Conservation (phyloP, 1,284 basidiomycete genomes). For the Naganishia liquefaciens region DNA sequence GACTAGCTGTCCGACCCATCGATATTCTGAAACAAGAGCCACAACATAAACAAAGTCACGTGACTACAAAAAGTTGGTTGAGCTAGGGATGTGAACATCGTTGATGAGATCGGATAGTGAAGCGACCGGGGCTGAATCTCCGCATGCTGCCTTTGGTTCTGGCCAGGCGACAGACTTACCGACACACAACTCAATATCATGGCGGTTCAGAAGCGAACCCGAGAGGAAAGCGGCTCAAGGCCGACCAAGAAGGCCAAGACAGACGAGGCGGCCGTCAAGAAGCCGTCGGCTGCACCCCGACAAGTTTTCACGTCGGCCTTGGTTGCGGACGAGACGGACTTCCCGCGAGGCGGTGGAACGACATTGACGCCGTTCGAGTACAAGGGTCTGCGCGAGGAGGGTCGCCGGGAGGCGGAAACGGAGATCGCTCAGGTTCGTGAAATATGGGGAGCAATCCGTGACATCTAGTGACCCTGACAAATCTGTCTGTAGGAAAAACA, state of each 20-base stretch:
- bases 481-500: constrained; percentile 36
- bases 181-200: neutral
- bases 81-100: too few species aligned
- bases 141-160: neutral
- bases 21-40: neutral
- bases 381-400: constrained; percentile 81
- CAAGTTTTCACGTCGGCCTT: constrained; percentile 54
- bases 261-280: constrained; percentile 15
- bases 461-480: neutral
- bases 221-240: constrained; percentile 17
- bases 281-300: constrained; percentile 33
- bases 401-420: constrained; percentile 75
- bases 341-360: constrained; percentile 79
- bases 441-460: too few species aligned
- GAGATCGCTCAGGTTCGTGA: constrained; percentile 68
- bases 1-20: too few species aligned
- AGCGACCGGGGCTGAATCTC: too few species aligned
- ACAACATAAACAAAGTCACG: constrained; percentile 23
- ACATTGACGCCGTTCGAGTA: constrained; percentile 86
- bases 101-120: too few species aligned
- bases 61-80: constrained; percentile 22
- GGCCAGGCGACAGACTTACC: neutral
- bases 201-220: constrained; percentile 21
- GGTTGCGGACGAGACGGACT: constrained; percentile 78
- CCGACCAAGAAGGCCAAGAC: constrained; percentile 26